Evolutionary conservation across 495 filamentous ascomycete genomes (phyloP).

Genomic region (Hypoxylon fuscum): DNA sequence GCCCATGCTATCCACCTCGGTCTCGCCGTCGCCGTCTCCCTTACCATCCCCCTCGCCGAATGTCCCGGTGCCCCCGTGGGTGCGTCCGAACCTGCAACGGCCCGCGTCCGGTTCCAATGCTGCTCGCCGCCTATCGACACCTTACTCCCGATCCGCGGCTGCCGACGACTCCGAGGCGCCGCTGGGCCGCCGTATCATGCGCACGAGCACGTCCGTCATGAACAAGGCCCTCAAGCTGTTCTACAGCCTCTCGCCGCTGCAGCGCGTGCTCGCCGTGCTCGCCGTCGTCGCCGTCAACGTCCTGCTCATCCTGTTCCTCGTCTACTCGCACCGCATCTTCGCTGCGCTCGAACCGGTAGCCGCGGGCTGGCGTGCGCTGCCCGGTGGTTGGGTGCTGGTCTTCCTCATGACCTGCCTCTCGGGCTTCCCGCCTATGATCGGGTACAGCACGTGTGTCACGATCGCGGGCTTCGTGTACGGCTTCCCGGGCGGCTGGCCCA

Average conservation of each 20-base stretch:
- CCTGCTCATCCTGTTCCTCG: conserved; percentile 70
- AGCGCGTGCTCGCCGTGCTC: conserved; percentile 66
- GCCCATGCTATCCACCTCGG: conserved; percentile 34
- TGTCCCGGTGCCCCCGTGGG: conserved; percentile 29
- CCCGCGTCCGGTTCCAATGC: conserved; percentile 19
- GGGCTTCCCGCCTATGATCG: conserved; percentile 90
- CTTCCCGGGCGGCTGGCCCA: conserved; percentile 88
- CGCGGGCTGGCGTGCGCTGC: conserved; percentile 72
- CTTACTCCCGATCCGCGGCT: conserved; percentile 38
- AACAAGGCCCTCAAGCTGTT: conserved; percentile 44
- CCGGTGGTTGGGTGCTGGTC: conserved; percentile 78
- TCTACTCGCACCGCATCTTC: conserved; percentile 83
- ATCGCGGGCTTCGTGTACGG: conserved; percentile 94
- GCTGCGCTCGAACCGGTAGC: conserved; percentile 73
- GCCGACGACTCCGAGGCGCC: conserved; percentile 29
- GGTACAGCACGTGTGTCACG: conserved; percentile 87
- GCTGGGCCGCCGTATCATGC: conserved; percentile 34
- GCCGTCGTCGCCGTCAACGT: conserved; percentile 59
- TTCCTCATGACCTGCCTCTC: conserved; percentile 80
- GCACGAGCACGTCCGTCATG: conserved; percentile 17
- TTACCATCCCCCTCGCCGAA: conserved; percentile 20
- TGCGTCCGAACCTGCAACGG: conserved; percentile 24
- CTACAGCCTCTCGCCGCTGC: conserved; percentile 62
- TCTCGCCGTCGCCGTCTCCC: conserved; percentile 17
- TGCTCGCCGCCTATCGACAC: conserved; percentile 27